phyloP scores from a whole-genome alignment of 495 filamentous ascomycete species.

The Talaromyces adpressus region DNA sequence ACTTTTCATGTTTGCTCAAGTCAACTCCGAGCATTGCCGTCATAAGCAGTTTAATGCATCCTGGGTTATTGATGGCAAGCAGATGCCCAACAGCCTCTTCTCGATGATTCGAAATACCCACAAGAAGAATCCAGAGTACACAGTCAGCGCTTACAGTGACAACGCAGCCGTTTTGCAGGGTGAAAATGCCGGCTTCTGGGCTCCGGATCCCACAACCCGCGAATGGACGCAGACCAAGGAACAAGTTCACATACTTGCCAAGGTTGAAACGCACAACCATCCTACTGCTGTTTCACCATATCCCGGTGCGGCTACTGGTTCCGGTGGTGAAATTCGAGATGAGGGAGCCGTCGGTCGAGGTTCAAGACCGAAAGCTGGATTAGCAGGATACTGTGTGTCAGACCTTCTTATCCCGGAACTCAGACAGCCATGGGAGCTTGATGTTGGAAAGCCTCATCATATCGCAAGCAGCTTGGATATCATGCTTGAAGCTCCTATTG shows the following conservation, averaged over 20 bases:
- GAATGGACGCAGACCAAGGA: constrained; percentile 87
- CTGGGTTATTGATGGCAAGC: constrained; percentile 90
- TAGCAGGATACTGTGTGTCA: constrained; percentile 90
- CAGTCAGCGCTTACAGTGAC: constrained; percentile 92
- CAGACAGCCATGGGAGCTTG: constrained; percentile 78
- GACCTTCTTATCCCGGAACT: constrained; percentile 82
- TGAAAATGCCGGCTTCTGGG: constrained; percentile 68
- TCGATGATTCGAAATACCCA: constrained; percentile 95
- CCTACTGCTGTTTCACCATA: constrained; percentile 89
- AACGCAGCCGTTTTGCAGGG: constrained; percentile 92
- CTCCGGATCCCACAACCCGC: constrained; percentile 74
- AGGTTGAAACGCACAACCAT: constrained; percentile 98
- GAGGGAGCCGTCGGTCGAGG: constrained; percentile 92
- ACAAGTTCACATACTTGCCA: constrained; percentile 77
- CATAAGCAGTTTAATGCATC: constrained; percentile 91
- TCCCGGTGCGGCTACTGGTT: constrained; percentile 82
- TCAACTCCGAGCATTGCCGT: constrained; percentile 57
- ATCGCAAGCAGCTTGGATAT: constrained; percentile 91
- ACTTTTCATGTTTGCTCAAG: constrained; percentile 98
- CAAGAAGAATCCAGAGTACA: constrained; percentile 64
- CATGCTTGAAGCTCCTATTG: constrained; percentile 94
- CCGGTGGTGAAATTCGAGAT: constrained; percentile 90
- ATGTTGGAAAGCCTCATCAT: constrained; percentile 83
- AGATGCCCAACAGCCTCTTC: constrained; percentile 74
- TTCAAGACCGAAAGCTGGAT: constrained; percentile 86